These are phyloP conservation scores for Dictyostelium intermedium DNA, from an alignment of 78 protist species.

Conservation along the genomic window DNA sequence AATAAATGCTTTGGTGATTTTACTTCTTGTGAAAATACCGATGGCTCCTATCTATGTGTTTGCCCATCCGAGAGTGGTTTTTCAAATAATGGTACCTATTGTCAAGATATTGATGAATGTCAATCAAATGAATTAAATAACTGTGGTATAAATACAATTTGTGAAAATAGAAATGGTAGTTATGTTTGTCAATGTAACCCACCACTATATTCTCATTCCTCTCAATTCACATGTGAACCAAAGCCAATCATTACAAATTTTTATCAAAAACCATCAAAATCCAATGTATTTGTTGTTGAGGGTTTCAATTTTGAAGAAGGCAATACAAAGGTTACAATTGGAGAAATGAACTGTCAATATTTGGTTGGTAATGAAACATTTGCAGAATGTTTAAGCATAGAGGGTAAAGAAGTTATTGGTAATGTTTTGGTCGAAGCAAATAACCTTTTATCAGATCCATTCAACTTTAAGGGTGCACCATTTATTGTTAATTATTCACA, in stretches of 20 bases:
- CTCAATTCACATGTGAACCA: background rate
- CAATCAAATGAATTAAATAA: background rate
- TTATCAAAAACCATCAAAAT: background rate
- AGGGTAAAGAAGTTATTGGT: background rate
- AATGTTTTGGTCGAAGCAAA: background rate
- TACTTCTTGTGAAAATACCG: too few species aligned
- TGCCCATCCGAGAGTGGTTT: too few species aligned
- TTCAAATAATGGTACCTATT: too few species aligned
- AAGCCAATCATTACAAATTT: background rate
- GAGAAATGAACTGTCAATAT: background rate
- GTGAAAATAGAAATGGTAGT: background rate
- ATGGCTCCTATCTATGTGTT: too few species aligned
- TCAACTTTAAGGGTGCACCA: background rate
- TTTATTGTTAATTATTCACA: background rate
- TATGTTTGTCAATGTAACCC: background rate
- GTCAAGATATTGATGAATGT: background rate
- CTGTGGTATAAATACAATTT: background rate
- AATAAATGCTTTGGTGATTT: too few species aligned
- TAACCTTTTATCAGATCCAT: background rate
- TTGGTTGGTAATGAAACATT: background rate
- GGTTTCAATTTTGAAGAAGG: background rate
- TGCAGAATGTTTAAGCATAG: background rate
- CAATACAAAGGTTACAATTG: background rate
- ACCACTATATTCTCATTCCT: background rate
- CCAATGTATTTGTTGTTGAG: background rate